Percentiles rank a stretch among this genome's conserved stretches.
These are phyloP conservation scores for Termitomyces eurrhizus DNA, from an alignment of 768 basidiomycete species.

Conservation along the genomic window DNA sequence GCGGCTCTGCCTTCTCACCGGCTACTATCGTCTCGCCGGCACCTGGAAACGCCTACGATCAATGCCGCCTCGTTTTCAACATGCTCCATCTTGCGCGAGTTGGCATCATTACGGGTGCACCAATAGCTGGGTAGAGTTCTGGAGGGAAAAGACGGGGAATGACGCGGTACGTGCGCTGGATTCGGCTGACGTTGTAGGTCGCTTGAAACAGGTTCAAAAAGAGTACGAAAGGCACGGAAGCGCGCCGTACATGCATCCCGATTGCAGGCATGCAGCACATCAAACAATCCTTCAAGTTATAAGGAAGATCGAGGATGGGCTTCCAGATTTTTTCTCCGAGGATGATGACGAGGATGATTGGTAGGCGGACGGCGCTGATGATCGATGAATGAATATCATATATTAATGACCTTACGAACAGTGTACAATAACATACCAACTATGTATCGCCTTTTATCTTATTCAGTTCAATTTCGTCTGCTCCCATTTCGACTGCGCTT, in stretches of 20 bases:
- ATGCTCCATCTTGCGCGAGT: conserved; percentile 58
- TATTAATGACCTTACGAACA: neutral
- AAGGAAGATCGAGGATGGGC: conserved; percentile 50
- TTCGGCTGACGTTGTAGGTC: conserved; percentile 64
- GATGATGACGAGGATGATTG: conserved; percentile 11
- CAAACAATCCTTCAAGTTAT: conserved; percentile 52
- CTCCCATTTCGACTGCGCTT: conserved; percentile 20
- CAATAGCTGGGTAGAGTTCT: conserved; percentile 74
- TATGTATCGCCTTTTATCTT: neutral
- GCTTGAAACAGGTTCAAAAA: conserved; percentile 56
- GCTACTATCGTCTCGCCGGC: conserved; percentile 63
- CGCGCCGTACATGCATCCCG: conserved; percentile 77
- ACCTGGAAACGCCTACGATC: conserved; percentile 64
- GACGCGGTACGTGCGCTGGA: conserved; percentile 58
- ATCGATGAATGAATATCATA: neutral
- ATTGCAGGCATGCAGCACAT: conserved; percentile 59
- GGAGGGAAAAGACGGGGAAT: conserved; percentile 69
- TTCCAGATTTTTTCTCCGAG: conserved; percentile 62
- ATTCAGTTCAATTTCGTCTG: conserved; percentile 12
- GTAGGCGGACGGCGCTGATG: conserved; percentile 1
- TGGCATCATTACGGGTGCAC: conserved; percentile 74
- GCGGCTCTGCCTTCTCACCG: conserved; percentile 61
- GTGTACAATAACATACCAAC: conserved; percentile 1
- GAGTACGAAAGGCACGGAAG: conserved; percentile 70
- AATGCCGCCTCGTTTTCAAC: conserved; percentile 58